These are phyloP conservation scores for Blepharisma undulans DNA, from an alignment of 169 alveolate species.

Conservation along the genomic window DNA sequence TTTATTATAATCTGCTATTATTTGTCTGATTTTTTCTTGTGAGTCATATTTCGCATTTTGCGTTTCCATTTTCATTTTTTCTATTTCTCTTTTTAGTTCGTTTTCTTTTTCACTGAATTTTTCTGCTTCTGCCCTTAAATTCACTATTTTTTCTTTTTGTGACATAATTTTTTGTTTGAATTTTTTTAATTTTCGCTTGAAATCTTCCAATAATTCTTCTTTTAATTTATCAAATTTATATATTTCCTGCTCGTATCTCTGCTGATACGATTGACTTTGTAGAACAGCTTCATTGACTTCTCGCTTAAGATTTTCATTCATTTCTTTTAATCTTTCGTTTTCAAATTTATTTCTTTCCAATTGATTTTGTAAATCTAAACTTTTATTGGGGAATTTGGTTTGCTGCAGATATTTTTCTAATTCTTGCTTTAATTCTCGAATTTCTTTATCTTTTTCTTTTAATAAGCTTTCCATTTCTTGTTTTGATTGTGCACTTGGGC, in stretches of 20 bases:
- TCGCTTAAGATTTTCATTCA: background rate
- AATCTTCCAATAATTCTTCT: background rate
- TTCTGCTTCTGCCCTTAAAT: background rate
- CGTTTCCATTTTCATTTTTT: background rate
- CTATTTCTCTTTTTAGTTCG: background rate
- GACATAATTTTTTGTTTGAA: conserved; percentile 7
- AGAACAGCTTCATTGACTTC: background rate
- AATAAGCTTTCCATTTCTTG: background rate
- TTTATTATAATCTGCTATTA: background rate
- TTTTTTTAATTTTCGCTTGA: background rate
- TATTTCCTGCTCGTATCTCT: background rate
- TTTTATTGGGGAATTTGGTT: background rate
- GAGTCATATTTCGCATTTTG: background rate
- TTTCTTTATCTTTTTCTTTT: background rate
- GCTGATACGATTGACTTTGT: background rate
- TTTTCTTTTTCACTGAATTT: background rate
- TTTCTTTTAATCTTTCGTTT: background rate
- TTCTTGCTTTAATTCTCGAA: background rate
- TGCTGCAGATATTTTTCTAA: background rate
- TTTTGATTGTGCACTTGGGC: background rate
- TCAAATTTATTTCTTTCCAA: background rate
- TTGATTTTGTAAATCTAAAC: background rate
- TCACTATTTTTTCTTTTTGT: background rate
- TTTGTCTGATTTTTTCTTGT: background rate
- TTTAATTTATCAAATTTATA: background rate